Conservation (phyloP, 2,329 filamentous ascomycete genomes). For the Ascocoryne sarcoides region DNA sequence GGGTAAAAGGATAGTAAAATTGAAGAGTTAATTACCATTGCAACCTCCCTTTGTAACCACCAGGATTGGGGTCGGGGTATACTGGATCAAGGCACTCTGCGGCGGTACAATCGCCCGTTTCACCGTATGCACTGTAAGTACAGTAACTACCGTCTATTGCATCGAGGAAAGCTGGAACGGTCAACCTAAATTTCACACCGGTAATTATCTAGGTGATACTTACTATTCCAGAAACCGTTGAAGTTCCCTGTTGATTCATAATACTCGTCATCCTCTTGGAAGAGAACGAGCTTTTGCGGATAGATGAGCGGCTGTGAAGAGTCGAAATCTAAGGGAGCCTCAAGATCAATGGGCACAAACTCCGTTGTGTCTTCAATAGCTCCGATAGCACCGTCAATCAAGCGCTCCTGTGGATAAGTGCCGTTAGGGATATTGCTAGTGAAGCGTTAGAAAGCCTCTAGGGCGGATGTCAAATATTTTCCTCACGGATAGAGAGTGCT, state of each 20-base stretch:
- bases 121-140: conserved; percentile 38
- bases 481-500: conserved; percentile 25
- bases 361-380: conserved; percentile 16
- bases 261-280: conserved; percentile 30
- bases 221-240: conserved; percentile 37
- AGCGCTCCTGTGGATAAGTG: conserved; percentile 32
- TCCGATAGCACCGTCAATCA: conserved; percentile 34
- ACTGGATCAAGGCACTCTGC: conserved; percentile 35
- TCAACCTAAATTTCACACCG: conserved; percentile 28
- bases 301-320: conserved; percentile 39
- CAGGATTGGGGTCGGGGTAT: conserved; percentile 40
- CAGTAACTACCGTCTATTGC: conserved; percentile 41
- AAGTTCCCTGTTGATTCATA: conserved; percentile 16
- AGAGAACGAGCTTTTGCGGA: conserved; percentile 39
- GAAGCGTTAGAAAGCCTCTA: neutral
- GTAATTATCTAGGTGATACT: conserved; percentile 32
- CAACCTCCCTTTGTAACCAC: conserved; percentile 40
- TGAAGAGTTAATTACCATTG: no score
- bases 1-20: no score
- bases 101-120: conserved; percentile 38
- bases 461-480: neutral
- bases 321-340: conserved; percentile 38
- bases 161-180: conserved; percentile 39
- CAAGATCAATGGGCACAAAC: conserved; percentile 22
- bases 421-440: conserved; percentile 31